These are phyloP conservation scores for Podospora appendiculata DNA, from an alignment of 495 filamentous ascomycete genomes.

Conservation along the genomic window DNA sequence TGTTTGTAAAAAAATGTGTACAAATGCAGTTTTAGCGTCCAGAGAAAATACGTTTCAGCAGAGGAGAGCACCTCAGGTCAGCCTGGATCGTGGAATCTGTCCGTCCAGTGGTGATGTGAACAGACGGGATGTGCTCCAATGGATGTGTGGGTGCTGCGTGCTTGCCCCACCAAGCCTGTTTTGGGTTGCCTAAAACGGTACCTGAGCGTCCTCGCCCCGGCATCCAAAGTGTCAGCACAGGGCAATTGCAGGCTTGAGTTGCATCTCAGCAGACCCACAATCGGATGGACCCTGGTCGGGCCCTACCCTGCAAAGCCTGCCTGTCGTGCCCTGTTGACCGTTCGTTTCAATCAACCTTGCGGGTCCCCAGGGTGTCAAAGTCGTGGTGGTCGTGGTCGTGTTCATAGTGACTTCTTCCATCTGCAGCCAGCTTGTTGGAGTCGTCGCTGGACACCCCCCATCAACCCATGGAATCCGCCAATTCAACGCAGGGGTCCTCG, in stretches of 20 bases:
- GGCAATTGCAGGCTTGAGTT: background rate
- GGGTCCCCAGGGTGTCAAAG: too few species aligned
- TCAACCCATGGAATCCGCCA: too few species aligned
- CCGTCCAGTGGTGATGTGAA: background rate
- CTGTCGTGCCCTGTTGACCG: background rate
- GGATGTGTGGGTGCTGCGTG: too few species aligned
- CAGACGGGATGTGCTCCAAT: too few species aligned
- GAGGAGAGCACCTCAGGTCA: background rate
- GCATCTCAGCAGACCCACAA: background rate
- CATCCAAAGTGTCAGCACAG: background rate
- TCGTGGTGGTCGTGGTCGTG: too few species aligned
- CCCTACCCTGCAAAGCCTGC: slow-evolving; percentile 1
- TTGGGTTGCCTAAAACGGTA: background rate
- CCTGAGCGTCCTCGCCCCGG: background rate
- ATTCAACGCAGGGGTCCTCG: background rate
- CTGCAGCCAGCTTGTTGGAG: background rate
- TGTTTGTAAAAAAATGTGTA: too few species aligned
- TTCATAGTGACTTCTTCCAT: slow-evolving; percentile 3
- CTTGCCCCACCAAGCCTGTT: background rate
- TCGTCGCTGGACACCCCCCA: too few species aligned
- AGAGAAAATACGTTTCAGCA: too few species aligned
- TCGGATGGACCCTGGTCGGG: background rate
- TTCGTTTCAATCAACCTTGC: too few species aligned
- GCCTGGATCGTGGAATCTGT: background rate
- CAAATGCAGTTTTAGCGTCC: too few species aligned